These are phyloP conservation scores for Lippia alba DNA, from an alignment of 305 asterid species.

Conservation along the genomic window DNA sequence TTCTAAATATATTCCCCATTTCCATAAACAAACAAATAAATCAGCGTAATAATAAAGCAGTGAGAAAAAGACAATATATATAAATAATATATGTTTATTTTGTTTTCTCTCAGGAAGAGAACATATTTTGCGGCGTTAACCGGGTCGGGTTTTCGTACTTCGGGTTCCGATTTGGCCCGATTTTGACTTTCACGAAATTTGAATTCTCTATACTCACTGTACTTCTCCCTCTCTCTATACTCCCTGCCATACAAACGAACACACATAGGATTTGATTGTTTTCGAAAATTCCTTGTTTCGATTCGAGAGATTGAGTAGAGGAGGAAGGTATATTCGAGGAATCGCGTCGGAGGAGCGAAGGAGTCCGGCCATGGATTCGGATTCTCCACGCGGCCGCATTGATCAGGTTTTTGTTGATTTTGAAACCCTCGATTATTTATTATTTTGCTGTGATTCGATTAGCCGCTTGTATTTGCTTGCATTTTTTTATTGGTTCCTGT, in stretches of 20 bases:
- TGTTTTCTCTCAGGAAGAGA: too few species aligned
- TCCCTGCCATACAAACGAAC: background rate
- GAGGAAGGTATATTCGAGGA: background rate
- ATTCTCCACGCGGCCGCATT: constrained; percentile 66
- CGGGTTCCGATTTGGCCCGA: too few species aligned
- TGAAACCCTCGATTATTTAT: background rate
- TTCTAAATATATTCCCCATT: too few species aligned
- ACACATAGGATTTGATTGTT: too few species aligned
- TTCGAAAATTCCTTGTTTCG: constrained; percentile 5
- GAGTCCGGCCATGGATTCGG: constrained; percentile 58
- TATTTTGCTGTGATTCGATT: background rate
- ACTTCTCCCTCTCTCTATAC: too few species aligned
- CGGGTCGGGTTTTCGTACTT: too few species aligned
- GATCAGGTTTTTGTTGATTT: constrained; percentile 56
- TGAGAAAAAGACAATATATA: too few species aligned
- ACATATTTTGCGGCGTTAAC: too few species aligned
- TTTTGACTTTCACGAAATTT: too few species aligned
- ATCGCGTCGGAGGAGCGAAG: constrained; percentile 33
- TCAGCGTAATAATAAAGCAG: too few species aligned
- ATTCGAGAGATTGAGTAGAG: constrained; percentile 19
- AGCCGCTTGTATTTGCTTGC: background rate
- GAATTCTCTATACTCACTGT: constrained; percentile 31
- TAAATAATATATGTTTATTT: too few species aligned
- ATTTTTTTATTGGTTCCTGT: background rate
- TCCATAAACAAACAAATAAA: too few species aligned